Base-by-base conservation (phyloP, 2,329 filamentous ascomycete genomes). In the Exophiala sideris region DNA sequence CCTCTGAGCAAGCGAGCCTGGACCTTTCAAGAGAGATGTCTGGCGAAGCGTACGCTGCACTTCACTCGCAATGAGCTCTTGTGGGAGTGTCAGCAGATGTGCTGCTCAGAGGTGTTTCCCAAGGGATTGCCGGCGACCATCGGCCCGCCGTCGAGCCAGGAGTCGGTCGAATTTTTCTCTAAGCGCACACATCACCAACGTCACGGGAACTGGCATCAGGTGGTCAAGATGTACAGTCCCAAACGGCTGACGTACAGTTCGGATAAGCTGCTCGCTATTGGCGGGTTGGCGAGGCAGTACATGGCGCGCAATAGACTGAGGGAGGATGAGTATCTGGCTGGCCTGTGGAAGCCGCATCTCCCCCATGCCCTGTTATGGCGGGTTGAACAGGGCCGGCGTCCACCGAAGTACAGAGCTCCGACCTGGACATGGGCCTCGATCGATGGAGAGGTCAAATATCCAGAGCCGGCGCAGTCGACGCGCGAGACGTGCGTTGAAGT, bases 71-170 rank as follows among this genome's bases (percentile, higher is more conserved):
- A 60, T 42, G 63, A 65, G 47, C 45, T 65, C 9, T 49, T 65
- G 4, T 64, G 64, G 60, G 64, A 65, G 51, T 74, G 71, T 29
- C 57, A 61, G 39, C 57, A 64, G 50, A 63, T 59, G 57, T 61
- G 62, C 48, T 62, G 62, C 46, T 60, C 57, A 14, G 62, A 64
- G 50, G 62, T 64, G 42, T 64, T 63, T 39, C 62, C 62, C 29
- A 62, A 64, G 48, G 62, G 62, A n/a, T 53, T 64, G 16, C 62
- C 62, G 11, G 60, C 59, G 5, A 62, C 60, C 2, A 60, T 58
- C 56, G 50, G 57, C 8, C 52, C 53, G 11, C 58, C 56, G 14
- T 41, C 56, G 6, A 54, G 34, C 20, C 47, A 51, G 36, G 62
- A 61, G 20, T 49, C 46, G 16, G 59, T 52, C 9, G 56, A 58